These are phyloP conservation scores for Sicyos edulis DNA, from an alignment of 306 rosid species.

Conservation along the genomic window DNA sequence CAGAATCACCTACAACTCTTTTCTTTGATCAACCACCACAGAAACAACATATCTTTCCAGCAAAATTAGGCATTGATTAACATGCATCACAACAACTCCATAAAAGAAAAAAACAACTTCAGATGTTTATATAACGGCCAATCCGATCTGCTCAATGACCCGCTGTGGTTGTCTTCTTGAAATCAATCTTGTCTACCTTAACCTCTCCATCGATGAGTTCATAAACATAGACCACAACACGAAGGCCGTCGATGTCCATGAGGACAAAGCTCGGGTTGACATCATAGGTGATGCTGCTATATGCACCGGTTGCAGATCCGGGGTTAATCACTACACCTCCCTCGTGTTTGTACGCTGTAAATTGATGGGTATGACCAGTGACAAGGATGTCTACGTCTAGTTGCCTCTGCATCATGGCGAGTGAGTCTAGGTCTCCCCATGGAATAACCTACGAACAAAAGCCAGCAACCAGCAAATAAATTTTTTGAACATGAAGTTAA, in stretches of 20 bases:
- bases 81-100: constrained; percentile 13
- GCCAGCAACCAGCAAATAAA: constrained; percentile 17
- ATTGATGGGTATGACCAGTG: constrained; percentile 94
- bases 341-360: constrained; percentile 95
- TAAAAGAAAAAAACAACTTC: constrained; percentile 1
- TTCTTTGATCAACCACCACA: constrained; percentile 11
- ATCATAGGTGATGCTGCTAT: constrained; percentile 88
- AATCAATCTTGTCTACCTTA: constrained; percentile 98
- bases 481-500: neutral
- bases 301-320: constrained; percentile 95
- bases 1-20: constrained; percentile 2
- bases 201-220: constrained; percentile 97
- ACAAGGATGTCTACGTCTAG: constrained; percentile 97
- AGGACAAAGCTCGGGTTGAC: constrained; percentile 97
- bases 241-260: constrained; percentile 94
- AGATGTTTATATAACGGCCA: constrained; percentile 21
- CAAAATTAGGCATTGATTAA: neutral
- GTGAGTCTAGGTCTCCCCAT: constrained; percentile 99
- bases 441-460: constrained; percentile 74
- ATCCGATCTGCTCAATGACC: constrained; percentile 42
- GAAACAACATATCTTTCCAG: constrained; percentile 2
- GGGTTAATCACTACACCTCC: constrained; percentile 97
- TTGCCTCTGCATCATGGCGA: constrained; percentile 98
- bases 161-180: constrained; percentile 83
- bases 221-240: constrained; percentile 93